Conservation (phyloP, 2,329 filamentous ascomycete genomes). For the Colletotrichum plurivorum region DNA sequence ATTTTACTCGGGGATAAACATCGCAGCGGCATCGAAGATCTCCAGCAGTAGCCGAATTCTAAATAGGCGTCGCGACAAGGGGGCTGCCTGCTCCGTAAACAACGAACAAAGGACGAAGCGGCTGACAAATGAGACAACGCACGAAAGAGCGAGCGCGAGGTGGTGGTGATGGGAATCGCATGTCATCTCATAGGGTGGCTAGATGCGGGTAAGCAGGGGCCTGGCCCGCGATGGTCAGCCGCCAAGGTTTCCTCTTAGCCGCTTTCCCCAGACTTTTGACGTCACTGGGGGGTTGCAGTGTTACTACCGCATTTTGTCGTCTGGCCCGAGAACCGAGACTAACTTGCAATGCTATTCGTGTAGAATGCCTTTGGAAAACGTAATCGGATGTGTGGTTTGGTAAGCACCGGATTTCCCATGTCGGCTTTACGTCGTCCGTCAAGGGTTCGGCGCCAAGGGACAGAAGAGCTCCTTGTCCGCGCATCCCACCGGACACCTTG, state of each 20-base stretch:
- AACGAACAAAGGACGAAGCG: too few species aligned
- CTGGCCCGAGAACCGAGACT: neutral
- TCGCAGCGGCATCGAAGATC: neutral
- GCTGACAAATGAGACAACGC: slow-evolving; percentile 27
- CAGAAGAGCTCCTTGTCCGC: neutral
- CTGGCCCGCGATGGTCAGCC: slow-evolving; percentile 19
- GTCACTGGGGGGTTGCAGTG: slow-evolving; percentile 25
- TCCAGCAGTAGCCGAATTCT: slow-evolving; percentile 1
- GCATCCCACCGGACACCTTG: neutral
- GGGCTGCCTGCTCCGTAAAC: neutral
- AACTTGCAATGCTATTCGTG: neutral
- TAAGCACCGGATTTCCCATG: neutral
- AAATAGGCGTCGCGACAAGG: slow-evolving; percentile 15
- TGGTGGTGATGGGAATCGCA: slow-evolving; percentile 14
- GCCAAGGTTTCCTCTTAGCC: slow-evolving; percentile 13
- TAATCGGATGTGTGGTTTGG: neutral
- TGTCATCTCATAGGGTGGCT: slow-evolving; percentile 17
- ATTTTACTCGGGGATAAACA: slow-evolving; percentile 18
- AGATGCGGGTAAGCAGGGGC: slow-evolving; percentile 6
- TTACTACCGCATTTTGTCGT: neutral
- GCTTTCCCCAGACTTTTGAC: slow-evolving; percentile 29
- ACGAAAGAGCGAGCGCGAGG: slow-evolving; percentile 12
- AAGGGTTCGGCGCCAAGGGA: neutral
- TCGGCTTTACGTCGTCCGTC: neutral
- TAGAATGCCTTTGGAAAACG: neutral